Percentiles rank a stretch among this genome's conserved stretches.
phyloP scores from a whole-genome alignment of 2,329 filamentous ascomycete species.

The Paecilomyces dactylethromorphus region DNA sequence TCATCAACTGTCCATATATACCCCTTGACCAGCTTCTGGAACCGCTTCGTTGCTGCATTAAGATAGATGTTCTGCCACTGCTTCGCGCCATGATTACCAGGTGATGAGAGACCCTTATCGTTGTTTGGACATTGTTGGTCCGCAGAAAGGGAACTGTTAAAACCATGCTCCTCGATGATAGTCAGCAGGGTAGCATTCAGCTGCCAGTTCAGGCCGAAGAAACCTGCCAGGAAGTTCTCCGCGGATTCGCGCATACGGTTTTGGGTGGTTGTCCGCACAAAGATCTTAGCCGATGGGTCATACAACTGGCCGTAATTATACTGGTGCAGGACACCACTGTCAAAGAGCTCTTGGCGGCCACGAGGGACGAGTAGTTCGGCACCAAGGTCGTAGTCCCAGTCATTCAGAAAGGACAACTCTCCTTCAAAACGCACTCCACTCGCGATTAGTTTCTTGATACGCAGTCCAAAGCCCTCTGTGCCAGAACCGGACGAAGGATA shows the following conservation, averaged over 20 bases:
- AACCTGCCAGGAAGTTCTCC: conserved; percentile 72
- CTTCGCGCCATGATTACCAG: conserved; percentile 48
- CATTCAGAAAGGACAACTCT: conserved; percentile 58
- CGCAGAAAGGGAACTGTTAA: conserved; percentile 67
- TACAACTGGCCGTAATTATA: conserved; percentile 68
- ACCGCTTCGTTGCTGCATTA: conserved; percentile 54
- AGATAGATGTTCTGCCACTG: conserved; percentile 63
- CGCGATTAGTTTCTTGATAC: conserved; percentile 47
- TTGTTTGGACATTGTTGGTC: conserved; percentile 61
- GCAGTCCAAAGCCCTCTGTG: conserved; percentile 50
- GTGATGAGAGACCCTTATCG: conserved; percentile 38
- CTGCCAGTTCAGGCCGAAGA: conserved; percentile 70
- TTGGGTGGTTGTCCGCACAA: conserved; percentile 68
- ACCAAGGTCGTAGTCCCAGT: conserved; percentile 64
- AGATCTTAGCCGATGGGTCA: conserved; percentile 64
- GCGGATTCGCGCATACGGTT: conserved; percentile 71
- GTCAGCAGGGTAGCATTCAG: conserved; percentile 66
- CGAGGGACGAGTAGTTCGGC: conserved; percentile 65
- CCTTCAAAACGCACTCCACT: conserved; percentile 52
- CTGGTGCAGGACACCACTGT: conserved; percentile 63
- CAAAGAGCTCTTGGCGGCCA: conserved; percentile 66
- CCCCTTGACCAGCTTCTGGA: conserved; percentile 49
- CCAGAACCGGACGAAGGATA: conserved; percentile 61
- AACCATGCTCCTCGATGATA: conserved; percentile 57
- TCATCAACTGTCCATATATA: conserved; percentile 60